phyloP scores from a whole-genome alignment of 495 filamentous ascomycete genomes.

The Penicillium longicatenatum region DNA sequence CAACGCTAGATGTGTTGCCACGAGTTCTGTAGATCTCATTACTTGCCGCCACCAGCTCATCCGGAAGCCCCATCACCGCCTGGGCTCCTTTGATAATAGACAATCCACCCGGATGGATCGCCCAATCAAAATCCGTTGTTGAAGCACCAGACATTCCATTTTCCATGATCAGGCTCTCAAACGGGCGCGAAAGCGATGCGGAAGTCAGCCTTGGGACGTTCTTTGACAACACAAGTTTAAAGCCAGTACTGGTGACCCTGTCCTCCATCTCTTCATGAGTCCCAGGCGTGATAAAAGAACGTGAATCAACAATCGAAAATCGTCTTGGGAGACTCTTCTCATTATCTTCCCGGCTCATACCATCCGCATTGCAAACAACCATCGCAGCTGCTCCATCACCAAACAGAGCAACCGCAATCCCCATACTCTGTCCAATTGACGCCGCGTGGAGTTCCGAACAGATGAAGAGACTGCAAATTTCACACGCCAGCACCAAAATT shows the following conservation, averaged over 20 bases:
- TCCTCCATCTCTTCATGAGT: slow-evolving; percentile 26
- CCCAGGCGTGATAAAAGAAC: slow-evolving; percentile 54
- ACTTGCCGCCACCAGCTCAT: slow-evolving; percentile 60
- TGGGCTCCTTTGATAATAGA: slow-evolving; percentile 65
- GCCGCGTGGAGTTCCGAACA: slow-evolving; percentile 57
- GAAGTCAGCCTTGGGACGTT: background rate
- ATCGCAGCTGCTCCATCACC: slow-evolving; percentile 63
- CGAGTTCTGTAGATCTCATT: slow-evolving; percentile 65
- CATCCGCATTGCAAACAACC: slow-evolving; percentile 56
- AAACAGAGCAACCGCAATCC: slow-evolving; percentile 63
- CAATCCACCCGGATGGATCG: slow-evolving; percentile 65
- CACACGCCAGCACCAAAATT: slow-evolving; percentile 58
- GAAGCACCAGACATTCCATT: background rate
- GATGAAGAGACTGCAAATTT: slow-evolving; percentile 59
- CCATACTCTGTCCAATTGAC: slow-evolving; percentile 49
- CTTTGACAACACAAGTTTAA: background rate
- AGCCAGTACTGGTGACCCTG: background rate
- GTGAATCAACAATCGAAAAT: slow-evolving; percentile 61
- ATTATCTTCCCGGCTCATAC: slow-evolving; percentile 8
- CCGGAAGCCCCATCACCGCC: slow-evolving; percentile 48
- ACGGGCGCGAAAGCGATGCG: background rate
- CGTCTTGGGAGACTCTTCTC: slow-evolving; percentile 33
- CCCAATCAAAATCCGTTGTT: slow-evolving; percentile 64
- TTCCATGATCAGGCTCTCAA: background rate
- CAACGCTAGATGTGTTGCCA: slow-evolving; percentile 63